These are phyloP conservation scores for Mayamaea pseudoterrestris DNA, from an alignment of 108 stramenopile species.

Conservation along the genomic window DNA sequence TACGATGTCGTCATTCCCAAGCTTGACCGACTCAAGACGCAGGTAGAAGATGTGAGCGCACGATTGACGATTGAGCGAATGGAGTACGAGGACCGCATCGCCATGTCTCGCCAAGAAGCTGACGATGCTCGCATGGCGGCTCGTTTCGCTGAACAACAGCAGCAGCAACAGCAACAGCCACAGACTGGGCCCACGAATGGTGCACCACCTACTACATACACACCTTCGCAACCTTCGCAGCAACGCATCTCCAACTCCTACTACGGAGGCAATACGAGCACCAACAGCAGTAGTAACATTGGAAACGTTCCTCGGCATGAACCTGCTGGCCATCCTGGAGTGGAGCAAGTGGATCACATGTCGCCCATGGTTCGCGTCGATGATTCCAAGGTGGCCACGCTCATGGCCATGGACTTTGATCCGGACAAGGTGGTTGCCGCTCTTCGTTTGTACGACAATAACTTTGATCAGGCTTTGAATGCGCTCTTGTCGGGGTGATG, in stretches of 20 bases:
- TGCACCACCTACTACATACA: neutral
- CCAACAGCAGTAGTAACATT: neutral
- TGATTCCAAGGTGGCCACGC: conserved; percentile 42
- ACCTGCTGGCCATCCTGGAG: conserved; percentile 8
- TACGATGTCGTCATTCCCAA: conserved; percentile 36
- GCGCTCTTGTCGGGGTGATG: conserved; percentile 18
- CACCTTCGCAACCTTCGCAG: no score
- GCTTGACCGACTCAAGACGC: conserved; percentile 20
- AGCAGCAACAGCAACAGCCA: conserved; percentile 7
- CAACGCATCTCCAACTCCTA: no score
- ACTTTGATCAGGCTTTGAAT: conserved; percentile 43
- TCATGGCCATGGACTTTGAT: conserved; percentile 55
- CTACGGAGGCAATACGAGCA: neutral
- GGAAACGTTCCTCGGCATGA: neutral
- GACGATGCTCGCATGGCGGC: conserved; percentile 39
- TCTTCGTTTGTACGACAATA: conserved; percentile 33
- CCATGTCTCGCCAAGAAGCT: conserved; percentile 19
- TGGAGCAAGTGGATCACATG: conserved; percentile 1
- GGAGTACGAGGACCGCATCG: conserved; percentile 28
- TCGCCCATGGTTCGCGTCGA: conserved; percentile 20
- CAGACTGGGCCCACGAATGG: conserved; percentile 1
- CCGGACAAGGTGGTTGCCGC: conserved; percentile 37
- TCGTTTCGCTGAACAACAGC: conserved; percentile 4
- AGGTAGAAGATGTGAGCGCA: conserved; percentile 29
- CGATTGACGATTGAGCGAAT: conserved; percentile 36